Percentiles rank a stretch among this genome's conserved stretches.
Evolutionary conservation across 2,329 filamentous ascomycete genomes (phyloP).

Genomic region (Phaeomoniella chlamydospora): DNA sequence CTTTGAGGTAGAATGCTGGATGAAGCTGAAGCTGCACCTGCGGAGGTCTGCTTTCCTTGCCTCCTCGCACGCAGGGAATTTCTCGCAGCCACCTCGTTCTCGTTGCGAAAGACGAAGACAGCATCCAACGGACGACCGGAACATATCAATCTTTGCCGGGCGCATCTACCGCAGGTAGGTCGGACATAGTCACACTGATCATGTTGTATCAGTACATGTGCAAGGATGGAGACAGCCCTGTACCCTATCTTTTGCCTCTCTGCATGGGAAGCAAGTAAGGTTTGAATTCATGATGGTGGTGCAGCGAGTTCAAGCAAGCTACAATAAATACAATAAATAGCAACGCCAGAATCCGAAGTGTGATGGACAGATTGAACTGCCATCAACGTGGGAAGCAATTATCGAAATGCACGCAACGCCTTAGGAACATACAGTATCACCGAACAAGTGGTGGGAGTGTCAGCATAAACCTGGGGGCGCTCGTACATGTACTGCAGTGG

Average conservation of each 20-base stretch:
- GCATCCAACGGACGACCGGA: conserved; percentile 2
- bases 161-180: conserved; percentile 4
- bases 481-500: too few relatives aligned
- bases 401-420: not conserved
- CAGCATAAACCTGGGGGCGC: not conserved
- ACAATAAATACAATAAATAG: too few relatives aligned
- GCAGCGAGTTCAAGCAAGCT: not conserved
- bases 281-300: conserved; percentile 3
- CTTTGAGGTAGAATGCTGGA: not conserved
- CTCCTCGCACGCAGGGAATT: conserved; percentile 5
- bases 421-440: not conserved
- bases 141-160: conserved; percentile 2
- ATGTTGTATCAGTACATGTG: not conserved
- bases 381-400: not conserved
- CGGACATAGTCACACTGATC: conserved; percentile 3
- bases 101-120: conserved; percentile 4
- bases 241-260: conserved; percentile 5
- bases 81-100: conserved; percentile 4
- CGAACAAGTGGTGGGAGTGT: not conserved
- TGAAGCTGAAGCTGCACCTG: not conserved
- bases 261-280: conserved; percentile 5
- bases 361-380: not conserved
- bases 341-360: not conserved
- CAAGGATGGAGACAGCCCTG: not conserved
- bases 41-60: not conserved